Base-by-base conservation (phyloP, 306 rosid species). In the Parietaria judaica region DNA sequence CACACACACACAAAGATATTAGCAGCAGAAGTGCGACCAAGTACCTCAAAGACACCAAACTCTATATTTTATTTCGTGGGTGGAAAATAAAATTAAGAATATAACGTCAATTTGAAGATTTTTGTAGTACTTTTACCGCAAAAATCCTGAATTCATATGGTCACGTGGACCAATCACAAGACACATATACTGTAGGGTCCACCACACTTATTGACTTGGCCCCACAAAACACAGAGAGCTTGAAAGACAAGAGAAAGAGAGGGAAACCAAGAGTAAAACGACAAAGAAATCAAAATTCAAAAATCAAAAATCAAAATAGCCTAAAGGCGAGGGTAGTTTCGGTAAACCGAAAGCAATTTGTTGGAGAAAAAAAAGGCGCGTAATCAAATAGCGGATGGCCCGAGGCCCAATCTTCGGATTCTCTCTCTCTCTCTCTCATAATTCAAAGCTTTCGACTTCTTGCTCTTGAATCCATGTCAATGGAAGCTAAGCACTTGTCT, bases 341-440 rank as follows among this genome's bases (percentile, higher is more conserved):
- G 77, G 48, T 1, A 34, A 3, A 60, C 0, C 1, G 23, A 0
- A 57, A 36, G 12, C 0, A 16, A 45, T 15, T 23, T 6, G 54
- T 4, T 16, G 0, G 35, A 13, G 51, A 12, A 31, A 62, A 54
- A 17, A 65, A 17, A 46, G 58, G 56, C 62, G 70, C 61, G 75
- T 65, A 11, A 16, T n/a, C 49, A 14, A 57, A 11, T 13, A 16
- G 39, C 45, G 14, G 55, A 35, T 43, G 36, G 52, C 52, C 52
- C 66, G 56, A 50, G 46, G 50, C 68, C 58, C 36, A 52, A 52
- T 37, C 35, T 53, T 51, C 17, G 68, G 58, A 16, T 14, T 34
- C 66, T 62, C 11, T 6, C 14, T 50, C 48, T 63, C 66, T 62
- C 1, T 62, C 13, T 34, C 47, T 47, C 11, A 10, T 41, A 4